These are phyloP conservation scores for Ettlia oleoabundans DNA, from an alignment of 139 green algal species.

Conservation along the genomic window DNA sequence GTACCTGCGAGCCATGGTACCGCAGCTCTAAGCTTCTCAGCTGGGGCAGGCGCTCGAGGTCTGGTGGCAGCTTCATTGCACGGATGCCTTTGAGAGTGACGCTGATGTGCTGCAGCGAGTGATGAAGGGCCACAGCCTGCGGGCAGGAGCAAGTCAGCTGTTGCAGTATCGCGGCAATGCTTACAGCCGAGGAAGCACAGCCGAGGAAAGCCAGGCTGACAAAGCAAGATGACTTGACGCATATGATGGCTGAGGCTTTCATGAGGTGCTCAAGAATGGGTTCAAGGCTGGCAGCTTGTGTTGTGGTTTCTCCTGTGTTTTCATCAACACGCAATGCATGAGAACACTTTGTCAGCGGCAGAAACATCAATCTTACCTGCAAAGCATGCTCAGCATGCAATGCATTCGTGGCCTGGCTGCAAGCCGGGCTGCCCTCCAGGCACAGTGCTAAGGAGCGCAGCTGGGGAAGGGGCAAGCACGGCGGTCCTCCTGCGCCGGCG, in stretches of 20 bases:
- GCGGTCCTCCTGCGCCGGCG: not conserved
- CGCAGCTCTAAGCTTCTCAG: not conserved
- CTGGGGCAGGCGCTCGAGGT: not conserved
- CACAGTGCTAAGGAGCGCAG: not conserved
- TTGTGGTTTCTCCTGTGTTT: too few relatives aligned
- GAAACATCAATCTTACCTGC: too few relatives aligned
- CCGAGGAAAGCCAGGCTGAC: too few relatives aligned
- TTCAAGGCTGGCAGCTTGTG: too few relatives aligned
- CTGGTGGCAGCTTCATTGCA: not conserved
- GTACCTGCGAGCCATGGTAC: not conserved
- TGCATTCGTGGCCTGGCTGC: not conserved
- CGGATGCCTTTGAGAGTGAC: not conserved
- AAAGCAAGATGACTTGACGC: too few relatives aligned
- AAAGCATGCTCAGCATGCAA: not conserved
- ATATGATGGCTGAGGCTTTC: not conserved
- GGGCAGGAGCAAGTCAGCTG: not conserved
- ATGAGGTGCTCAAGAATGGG: too few relatives aligned
- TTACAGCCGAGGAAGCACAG: too few relatives aligned
- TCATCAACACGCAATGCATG: too few relatives aligned
- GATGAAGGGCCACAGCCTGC: not conserved
- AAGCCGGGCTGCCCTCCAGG: not conserved
- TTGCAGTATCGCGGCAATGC: too few relatives aligned
- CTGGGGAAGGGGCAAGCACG: not conserved
- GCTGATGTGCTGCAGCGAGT: not conserved
- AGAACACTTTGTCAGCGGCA: too few relatives aligned